Base-by-base conservation (phyloP, 352 stramenopile genomes). In the Pythium brassicae region DNA sequence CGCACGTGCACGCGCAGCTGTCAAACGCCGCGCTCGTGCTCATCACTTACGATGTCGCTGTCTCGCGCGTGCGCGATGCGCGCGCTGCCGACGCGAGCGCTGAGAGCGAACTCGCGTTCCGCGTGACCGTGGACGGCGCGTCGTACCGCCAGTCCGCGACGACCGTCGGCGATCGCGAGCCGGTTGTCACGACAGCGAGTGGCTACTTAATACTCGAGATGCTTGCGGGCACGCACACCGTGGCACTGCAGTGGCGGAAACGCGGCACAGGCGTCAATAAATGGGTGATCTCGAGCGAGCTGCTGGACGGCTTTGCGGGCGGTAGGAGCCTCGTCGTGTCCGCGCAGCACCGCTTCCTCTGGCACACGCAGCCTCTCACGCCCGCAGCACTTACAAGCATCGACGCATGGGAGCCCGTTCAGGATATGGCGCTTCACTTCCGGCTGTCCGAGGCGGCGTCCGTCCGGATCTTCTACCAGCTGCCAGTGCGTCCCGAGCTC, bases 181-280 rank as follows among this genome's bases (percentile, higher is more conserved):
- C 79, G 8, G 42, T 87, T 10, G 65, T 85, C 15, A 66, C 69
- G 0, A 67, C 74, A 5, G 76, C 66, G 12, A 90, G 83, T 34
- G 83, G 83, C 0, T 77, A 86, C 39, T 59, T 90, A 17, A 65
- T 79, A 4, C 59, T 81, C 12, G 76, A 90, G 50, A 62, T 90
- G 6, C 48, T 68, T 11, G 63, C 71, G 4, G 83, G 83, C 1
- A 34, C 61, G 1, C 78, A 92, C 19, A 45, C 63, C 11, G 76
- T 80, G 14, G 66, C 66, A n/a, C 55, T 92, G 39, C 83, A 92
- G 46, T 92, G 83, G 83, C 57, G 80, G 29, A 90, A 89, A 45
- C 72, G 77, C 10, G 83, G 83, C 15, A 60, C 56, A 0, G 61
- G 66, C 14, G 72, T 85, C 14, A 57, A 71, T 19, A 65, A 63